Percentiles rank a stretch among this genome's conserved stretches.
Conservation (phyloP, 2,329 filamentous ascomycete genomes). For the Verticillium alfalfae region DNA sequence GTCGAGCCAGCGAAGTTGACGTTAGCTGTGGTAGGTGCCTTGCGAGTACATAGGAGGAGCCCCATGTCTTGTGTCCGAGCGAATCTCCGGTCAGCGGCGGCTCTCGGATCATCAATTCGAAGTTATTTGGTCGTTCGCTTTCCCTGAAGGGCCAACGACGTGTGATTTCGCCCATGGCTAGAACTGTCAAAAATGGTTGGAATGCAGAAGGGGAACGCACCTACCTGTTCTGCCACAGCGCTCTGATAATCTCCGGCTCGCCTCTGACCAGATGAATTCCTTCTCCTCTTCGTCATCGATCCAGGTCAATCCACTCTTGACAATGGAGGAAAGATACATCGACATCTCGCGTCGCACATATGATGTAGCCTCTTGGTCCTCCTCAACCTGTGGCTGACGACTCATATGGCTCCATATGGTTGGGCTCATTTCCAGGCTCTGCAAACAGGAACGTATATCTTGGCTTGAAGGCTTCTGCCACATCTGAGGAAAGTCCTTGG, state of each 20-base stretch:
- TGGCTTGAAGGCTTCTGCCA: slow-evolving; percentile 68
- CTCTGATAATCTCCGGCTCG: slow-evolving; percentile 76
- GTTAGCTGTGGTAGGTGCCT: slow-evolving; percentile 55
- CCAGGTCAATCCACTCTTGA: slow-evolving; percentile 64
- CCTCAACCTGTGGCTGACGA: slow-evolving; percentile 32
- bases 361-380: slow-evolving; percentile 33
- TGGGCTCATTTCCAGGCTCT: slow-evolving; percentile 60
- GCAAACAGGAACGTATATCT: slow-evolving; percentile 60
- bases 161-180: slow-evolving; percentile 52
- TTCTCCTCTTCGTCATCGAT: slow-evolving; percentile 59
- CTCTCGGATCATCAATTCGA: slow-evolving; percentile 73
- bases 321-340: slow-evolving; percentile 63
- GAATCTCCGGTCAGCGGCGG: slow-evolving; percentile 84
- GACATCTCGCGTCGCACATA: slow-evolving; percentile 47
- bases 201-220: slow-evolving; percentile 6
- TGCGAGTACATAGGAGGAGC: slow-evolving; percentile 80
- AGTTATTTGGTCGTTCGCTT: slow-evolving; percentile 23
- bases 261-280: slow-evolving; percentile 71
- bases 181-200: slow-evolving; percentile 1
- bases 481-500: slow-evolving; percentile 70
- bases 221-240: slow-evolving; percentile 71
- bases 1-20: slow-evolving; percentile 35
- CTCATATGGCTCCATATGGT: slow-evolving; percentile 57
- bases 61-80: slow-evolving; percentile 93
- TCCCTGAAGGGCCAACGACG: slow-evolving; percentile 46